phyloP scores from a whole-genome alignment of 495 filamentous ascomycete species.

The Echria macrotheca region DNA sequence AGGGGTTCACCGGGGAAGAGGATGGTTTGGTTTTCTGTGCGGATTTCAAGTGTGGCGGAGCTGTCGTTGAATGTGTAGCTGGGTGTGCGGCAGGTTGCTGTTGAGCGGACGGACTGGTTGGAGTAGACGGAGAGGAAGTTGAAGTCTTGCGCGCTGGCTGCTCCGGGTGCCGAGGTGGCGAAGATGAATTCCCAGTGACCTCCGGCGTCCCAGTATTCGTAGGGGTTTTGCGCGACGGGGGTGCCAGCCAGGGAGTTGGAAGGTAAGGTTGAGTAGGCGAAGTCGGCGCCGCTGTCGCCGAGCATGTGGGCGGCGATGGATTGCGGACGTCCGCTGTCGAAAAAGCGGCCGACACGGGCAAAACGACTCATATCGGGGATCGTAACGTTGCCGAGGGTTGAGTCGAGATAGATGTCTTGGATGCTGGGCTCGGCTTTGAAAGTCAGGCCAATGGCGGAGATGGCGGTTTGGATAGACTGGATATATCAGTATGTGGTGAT shows the following conservation, averaged over 20 bases:
- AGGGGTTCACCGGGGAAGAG: not conserved
- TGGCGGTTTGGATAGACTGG: not conserved
- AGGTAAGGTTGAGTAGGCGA: not conserved
- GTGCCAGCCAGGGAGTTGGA: not conserved
- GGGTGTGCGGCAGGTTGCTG: not conserved
- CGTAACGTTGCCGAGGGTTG: not conserved
- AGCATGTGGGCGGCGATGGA: not conserved
- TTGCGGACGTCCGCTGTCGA: not conserved
- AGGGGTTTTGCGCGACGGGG: not conserved
- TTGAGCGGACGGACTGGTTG: not conserved
- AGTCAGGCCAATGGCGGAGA: not conserved
- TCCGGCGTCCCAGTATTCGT: not conserved
- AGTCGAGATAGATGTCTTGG: not conserved
- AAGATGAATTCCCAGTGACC: not conserved
- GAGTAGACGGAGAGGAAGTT: conserved; percentile 1
- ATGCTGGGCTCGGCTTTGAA: not conserved
- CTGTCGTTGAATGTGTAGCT: not conserved
- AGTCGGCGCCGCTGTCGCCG: not conserved
- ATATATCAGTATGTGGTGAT: not conserved
- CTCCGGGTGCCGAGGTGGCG: not conserved
- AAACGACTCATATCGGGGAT: conserved; percentile 2
- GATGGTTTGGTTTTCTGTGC: not conserved
- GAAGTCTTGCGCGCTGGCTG: not conserved
- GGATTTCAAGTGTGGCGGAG: no score
- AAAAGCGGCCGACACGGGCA: not conserved